Evolutionary conservation across 2,329 filamentous ascomycete genomes (phyloP).

Genomic region (Ophiostoma perfectum): DNA sequence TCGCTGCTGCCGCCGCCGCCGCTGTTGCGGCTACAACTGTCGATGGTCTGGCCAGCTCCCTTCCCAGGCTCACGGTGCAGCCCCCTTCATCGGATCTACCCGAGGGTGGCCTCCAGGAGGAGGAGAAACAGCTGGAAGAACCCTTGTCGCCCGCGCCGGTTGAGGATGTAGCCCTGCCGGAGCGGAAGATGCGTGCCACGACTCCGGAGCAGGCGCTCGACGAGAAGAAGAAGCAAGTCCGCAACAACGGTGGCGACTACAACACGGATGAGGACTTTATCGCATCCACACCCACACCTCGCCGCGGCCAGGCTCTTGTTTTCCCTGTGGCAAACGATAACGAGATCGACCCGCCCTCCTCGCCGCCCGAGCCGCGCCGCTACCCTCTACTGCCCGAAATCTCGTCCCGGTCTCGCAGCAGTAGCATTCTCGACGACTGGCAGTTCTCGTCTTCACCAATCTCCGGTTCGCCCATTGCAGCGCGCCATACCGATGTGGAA

Average conservation of each 20-base stretch:
- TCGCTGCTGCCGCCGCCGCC: conserved; percentile 10
- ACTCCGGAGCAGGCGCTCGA: conserved; percentile 41
- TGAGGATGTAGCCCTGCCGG: conserved; percentile 22
- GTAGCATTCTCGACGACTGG: conserved; percentile 42
- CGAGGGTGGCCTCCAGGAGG: conserved; percentile 18
- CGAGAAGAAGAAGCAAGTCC: conserved; percentile 28
- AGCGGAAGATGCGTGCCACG: conserved; percentile 31
- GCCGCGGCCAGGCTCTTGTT: conserved; percentile 47
- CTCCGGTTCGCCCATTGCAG: conserved; percentile 45
- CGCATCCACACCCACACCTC: conserved; percentile 56
- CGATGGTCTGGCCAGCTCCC: background rate
- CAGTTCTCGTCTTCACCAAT: conserved; percentile 52
- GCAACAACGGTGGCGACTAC: conserved; percentile 24
- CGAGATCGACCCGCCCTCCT: conserved; percentile 51
- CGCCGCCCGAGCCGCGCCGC: conserved; percentile 51
- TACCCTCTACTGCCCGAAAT: conserved; percentile 51
- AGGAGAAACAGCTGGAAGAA: conserved; percentile 8
- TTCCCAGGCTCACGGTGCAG: conserved; percentile 12
- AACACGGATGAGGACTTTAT: conserved; percentile 46
- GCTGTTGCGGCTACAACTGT: background rate
- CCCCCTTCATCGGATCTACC: background rate
- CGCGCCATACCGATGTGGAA: conserved; percentile 30
- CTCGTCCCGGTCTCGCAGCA: conserved; percentile 42
- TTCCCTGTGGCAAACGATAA: conserved; percentile 37
- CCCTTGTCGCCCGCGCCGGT: conserved; percentile 7